Evolutionary conservation across 2,329 filamentous ascomycete genomes (phyloP).

Genomic region (Phaeosphaeriaceae sp.): DNA sequence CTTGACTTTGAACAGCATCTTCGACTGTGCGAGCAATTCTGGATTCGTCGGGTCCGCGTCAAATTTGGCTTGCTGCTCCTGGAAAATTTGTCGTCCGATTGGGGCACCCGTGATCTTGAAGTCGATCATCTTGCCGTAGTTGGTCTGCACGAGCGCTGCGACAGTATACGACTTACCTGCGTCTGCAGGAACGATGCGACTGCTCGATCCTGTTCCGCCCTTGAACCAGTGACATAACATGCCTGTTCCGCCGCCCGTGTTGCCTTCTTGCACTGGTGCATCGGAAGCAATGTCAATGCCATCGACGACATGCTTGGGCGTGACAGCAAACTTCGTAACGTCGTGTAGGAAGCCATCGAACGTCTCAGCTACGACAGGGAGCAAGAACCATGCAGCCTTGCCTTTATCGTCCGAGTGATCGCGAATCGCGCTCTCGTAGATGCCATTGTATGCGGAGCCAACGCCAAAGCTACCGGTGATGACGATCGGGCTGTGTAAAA

Average conservation of each 20-base stretch:
- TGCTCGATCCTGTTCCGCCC: constrained; percentile 70
- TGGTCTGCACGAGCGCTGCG: constrained; percentile 69
- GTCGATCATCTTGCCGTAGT: constrained; percentile 66
- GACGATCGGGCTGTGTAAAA: constrained; percentile 65
- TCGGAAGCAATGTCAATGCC: constrained; percentile 61
- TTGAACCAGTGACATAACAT: constrained; percentile 73
- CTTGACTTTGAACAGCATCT: constrained; percentile 34
- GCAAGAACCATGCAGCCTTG: constrained; percentile 60
- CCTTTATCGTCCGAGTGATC: constrained; percentile 54
- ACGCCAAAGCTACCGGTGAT: constrained; percentile 66
- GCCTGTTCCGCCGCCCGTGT: constrained; percentile 70
- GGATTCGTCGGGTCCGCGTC: constrained; percentile 36
- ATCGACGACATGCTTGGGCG: constrained; percentile 60
- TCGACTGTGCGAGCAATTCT: constrained; percentile 34
- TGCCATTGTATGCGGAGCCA: constrained; percentile 65
- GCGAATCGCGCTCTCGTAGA: constrained; percentile 63
- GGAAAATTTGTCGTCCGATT: constrained; percentile 64
- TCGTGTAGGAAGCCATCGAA: constrained; percentile 70
- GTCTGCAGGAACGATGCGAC: constrained; percentile 56
- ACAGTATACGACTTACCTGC: constrained; percentile 60
- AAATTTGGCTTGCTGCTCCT: constrained; percentile 52
- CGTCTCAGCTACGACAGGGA: constrained; percentile 68
- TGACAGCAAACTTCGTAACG: constrained; percentile 62
- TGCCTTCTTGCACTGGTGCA: constrained; percentile 66
- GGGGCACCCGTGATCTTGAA: constrained; percentile 68